phyloP scores from a whole-genome alignment of 139 green algal species.

The Chlorella vulgaris region DNA sequence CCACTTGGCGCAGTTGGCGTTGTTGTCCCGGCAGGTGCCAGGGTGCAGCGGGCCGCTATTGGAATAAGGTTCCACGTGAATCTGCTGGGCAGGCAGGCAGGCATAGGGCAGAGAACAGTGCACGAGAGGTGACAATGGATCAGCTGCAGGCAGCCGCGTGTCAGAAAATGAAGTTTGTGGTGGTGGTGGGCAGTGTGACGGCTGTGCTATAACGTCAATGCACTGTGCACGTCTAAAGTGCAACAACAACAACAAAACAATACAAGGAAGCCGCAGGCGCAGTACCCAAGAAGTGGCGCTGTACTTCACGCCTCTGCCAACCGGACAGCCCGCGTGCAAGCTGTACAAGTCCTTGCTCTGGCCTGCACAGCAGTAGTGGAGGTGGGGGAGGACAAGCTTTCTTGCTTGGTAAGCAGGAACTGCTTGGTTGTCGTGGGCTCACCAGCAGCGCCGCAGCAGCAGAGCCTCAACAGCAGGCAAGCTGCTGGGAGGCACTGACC shows the following conservation, averaged over 20 bases:
- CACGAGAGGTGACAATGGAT: neutral
- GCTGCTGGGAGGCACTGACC: no score
- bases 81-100: neutral
- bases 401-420: neutral
- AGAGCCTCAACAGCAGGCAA: no score
- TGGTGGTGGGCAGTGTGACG: no score
- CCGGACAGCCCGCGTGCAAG: constrained; percentile 45
- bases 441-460: no score
- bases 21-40: constrained; percentile 11
- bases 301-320: constrained; percentile 41
- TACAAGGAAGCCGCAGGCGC: no score
- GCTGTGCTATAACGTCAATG: no score
- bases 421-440: no score
- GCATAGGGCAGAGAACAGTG: neutral
- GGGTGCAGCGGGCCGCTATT: neutral
- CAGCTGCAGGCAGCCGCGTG: neutral
- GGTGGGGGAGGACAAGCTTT: neutral
- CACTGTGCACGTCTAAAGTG: no score
- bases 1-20: constrained; percentile 8
- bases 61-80: neutral
- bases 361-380: neutral
- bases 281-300: constrained; percentile 5
- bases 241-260: no score
- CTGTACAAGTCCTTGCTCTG: neutral
- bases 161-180: no score